phyloP scores from a whole-genome alignment of 495 filamentous ascomycete species.

The Aspergillus diversus region DNA sequence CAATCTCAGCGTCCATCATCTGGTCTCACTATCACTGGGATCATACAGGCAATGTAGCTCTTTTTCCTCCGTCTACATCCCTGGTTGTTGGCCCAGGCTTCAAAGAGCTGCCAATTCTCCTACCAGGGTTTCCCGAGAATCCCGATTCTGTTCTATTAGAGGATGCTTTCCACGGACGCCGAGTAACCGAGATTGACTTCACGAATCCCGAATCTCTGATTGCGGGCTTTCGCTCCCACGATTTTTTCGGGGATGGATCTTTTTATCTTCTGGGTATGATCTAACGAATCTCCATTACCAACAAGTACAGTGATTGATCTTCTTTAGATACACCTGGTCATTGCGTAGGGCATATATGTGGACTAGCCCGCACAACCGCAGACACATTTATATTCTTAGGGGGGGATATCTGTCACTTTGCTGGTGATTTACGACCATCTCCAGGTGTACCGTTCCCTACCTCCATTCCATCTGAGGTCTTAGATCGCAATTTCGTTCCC shows the following conservation, averaged over 20 bases:
- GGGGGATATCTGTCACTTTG: constrained; percentile 58
- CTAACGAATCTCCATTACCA: not conserved
- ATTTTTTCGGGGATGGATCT: constrained; percentile 54
- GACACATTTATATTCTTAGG: constrained; percentile 50
- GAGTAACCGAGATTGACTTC: constrained; percentile 21
- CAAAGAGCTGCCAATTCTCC: constrained; percentile 22
- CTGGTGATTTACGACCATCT: constrained; percentile 56
- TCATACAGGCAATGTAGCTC: constrained; percentile 36
- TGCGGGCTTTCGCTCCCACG: constrained; percentile 43
- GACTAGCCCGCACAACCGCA: constrained; percentile 39
- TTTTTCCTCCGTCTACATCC: constrained; percentile 34
- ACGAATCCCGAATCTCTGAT: constrained; percentile 1
- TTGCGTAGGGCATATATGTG: constrained; percentile 44
- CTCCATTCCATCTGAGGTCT: constrained; percentile 1
- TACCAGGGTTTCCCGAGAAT: constrained; percentile 36
- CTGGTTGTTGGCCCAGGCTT: constrained; percentile 41
- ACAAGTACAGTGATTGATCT: not conserved
- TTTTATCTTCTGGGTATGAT: constrained; percentile 42
- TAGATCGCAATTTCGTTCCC: constrained; percentile 16
- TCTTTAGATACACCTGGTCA: constrained; percentile 40
- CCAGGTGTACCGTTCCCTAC: constrained; percentile 20
- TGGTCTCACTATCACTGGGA: constrained; percentile 32
- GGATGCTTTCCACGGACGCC: constrained; percentile 17
- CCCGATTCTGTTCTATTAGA: constrained; percentile 18
- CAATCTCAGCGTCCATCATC: constrained; percentile 12